Evolutionary conservation across 176 grass and related monocot species (phyloP), one percentile per base, ranked within the genome.

Genomic region (Puccinellia tenuiflora): DNA sequence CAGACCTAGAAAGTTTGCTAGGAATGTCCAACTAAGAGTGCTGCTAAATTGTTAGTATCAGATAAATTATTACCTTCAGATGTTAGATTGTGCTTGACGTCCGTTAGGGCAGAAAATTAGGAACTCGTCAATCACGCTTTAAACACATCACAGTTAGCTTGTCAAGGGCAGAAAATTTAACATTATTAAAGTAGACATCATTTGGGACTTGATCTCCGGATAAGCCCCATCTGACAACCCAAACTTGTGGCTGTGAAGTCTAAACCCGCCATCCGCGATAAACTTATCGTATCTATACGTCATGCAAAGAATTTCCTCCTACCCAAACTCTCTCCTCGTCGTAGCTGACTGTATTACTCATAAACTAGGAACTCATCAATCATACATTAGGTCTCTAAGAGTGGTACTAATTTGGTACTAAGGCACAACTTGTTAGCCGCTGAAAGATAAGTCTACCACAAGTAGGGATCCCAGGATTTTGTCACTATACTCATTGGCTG

Each of bases 211-310:
- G 50, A 43, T 77, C 57, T 81, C 33, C 34, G 11, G 68, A 69
- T n/a, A n/a, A n/a, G n/a, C n/a, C n/a, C n/a, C n/a, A n/a, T n/a
- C n/a, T n/a, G n/a, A n/a, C n/a, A n/a, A n/a, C n/a, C n/a, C n/a
- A n/a, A 61, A 81, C 11, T 46, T 78, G 88, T 81, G 82, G 82
- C 51, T 85, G n/a, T n/a, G n/a, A n/a, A n/a, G n/a, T n/a, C 48
- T 81, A 76, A 81, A 59, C 61, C 0, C 3, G 51, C 51, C 82
- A 85, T 20, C 59, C 52, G 70, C 1, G 57, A 47, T 38, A 24
- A 50, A 24, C 52, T 68, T 52, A 85, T 31, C 30, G 46, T 71
- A 71, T 9, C 56, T 28, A 76, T 30, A 37, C 29, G 28, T 39
- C n/a, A 60, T 21, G 77, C 15, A 13, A 69, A 39, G 68, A 75